Base-by-base conservation (phyloP, 75 land plant species). In the Cunninghamia lanceolata region DNA sequence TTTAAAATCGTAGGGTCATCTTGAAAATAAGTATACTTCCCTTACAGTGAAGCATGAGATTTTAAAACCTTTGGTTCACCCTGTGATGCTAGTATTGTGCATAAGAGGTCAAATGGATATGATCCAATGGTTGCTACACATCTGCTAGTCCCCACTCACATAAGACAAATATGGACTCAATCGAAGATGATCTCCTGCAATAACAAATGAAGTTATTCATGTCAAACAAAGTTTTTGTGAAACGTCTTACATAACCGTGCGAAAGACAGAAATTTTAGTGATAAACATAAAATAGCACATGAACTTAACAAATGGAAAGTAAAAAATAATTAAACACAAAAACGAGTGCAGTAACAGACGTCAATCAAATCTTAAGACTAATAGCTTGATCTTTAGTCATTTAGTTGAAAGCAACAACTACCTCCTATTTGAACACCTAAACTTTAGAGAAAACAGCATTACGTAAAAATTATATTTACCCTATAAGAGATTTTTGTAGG, bases 61-160 rank as follows among this genome's bases (percentile, higher is more conserved):
- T 9, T 73, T 82, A 40, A 68, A 88, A 98, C 99, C 97, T 96
- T 98, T 3, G 99, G 99, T 86, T 98, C 99, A 36, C 99, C 99
- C 86, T 98, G 99, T 54, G 96, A 95, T 47, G 99, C 99, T 84
- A 98, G 88, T 82, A 98, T 86, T 75, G 99, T 98, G 38, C 99
- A 89, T 34, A 98, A 68, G 87, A 98, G 98, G 89, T 98, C 99
- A 94, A 98, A 98, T 36, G 99, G 99, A 88, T 98, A 98, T n/a
- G 99, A 96, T 82, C 99, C 99, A 87, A 98, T 68, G 13, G 99
- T 96, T 81, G 99, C 99, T 82, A 97, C 99, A 91, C 89, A 91
- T 45, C 99, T 46, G 99, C 99, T 71, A 96, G 50, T 88, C 97
- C 68, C 99, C 99, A 93, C 99, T 97, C 50, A 98, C 42, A 70